Percentiles rank a stretch among this genome's conserved stretches.
Conservation (phyloP, 2,329 filamentous ascomycete species). For the Xylariaceae sp. region DNA sequence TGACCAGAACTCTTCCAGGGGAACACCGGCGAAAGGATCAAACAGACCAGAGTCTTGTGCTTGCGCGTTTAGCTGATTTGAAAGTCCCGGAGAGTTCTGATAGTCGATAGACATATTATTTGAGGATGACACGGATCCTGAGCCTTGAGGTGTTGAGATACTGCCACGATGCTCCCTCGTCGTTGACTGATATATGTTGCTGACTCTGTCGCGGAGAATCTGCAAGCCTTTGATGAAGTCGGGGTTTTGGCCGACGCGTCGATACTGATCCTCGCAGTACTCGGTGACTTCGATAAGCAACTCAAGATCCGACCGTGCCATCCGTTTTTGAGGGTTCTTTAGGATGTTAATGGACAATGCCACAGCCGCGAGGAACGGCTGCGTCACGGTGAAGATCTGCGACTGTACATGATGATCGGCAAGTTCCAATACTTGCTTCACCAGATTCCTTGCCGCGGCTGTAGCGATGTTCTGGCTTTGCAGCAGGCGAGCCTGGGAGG, state of each 20-base stretch:
- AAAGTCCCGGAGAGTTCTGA: too few relatives aligned
- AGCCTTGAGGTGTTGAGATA: too few relatives aligned
- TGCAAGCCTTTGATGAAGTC: constrained; percentile 1
- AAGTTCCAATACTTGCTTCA: constrained; percentile 10
- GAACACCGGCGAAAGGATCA: constrained; percentile 4
- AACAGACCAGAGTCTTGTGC: constrained; percentile 1
- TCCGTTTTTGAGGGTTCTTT: constrained; percentile 9
- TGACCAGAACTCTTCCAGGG: constrained; percentile 5
- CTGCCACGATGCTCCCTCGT: too few relatives aligned
- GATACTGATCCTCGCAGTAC: constrained; percentile 14
- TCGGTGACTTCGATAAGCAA: constrained; percentile 11
- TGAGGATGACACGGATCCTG: too few relatives aligned
- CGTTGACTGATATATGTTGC: not conserved
- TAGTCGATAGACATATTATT: too few relatives aligned
- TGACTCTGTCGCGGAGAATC: constrained; percentile 2
- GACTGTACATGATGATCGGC: constrained; percentile 10
- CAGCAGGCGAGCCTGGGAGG: constrained; percentile 4
- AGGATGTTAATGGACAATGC: constrained; percentile 16
- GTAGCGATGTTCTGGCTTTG: constrained; percentile 8
- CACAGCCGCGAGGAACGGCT: constrained; percentile 12
- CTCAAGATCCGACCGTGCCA: constrained; percentile 18
- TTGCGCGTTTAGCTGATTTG: not conserved
- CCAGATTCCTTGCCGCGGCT: constrained; percentile 6
- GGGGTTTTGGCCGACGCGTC: not conserved
- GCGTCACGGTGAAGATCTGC: constrained; percentile 8